These are phyloP conservation scores for Plasmodium gonderi DNA, from an alignment of 169 alveolate species.

Conservation along the genomic window DNA sequence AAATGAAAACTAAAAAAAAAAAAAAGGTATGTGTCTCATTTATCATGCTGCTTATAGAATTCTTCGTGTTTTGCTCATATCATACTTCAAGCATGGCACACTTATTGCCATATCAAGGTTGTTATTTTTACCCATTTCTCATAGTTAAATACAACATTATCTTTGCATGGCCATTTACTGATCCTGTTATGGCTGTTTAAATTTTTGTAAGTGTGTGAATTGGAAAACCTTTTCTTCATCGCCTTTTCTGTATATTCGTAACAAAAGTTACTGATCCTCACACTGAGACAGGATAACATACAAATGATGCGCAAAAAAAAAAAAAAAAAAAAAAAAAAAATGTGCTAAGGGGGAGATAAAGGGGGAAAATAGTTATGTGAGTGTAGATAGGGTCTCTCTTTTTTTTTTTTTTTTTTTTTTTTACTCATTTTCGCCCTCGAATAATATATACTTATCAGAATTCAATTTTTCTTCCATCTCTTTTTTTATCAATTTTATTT, in stretches of 20 bases:
- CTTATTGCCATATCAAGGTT: neutral
- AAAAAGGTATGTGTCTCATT: neutral
- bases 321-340: neutral
- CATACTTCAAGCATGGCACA: neutral
- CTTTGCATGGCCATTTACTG: neutral
- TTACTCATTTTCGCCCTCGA: conserved; percentile 68
- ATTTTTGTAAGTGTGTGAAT: neutral
- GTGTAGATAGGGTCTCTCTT: neutral
- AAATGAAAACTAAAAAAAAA: neutral
- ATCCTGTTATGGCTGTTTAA: neutral
- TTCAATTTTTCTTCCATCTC: conserved; percentile 6
- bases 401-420: neutral
- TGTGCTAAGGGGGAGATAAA: neutral
- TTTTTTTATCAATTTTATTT: neutral
- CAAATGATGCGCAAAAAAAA: neutral
- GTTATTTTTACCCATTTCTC: conserved; percentile 1
- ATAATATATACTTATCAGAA: neutral
- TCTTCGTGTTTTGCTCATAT: no score
- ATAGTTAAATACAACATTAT: neutral
- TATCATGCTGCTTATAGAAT: no score
- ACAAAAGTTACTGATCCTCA: conserved; percentile 8
- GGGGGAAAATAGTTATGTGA: neutral
- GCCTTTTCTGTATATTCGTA: conserved; percentile 20
- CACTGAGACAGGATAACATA: neutral
- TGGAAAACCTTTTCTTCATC: neutral